Base-by-base conservation (phyloP, 208 protist genomes). In the Acanthamoeba castellanii region DNA sequence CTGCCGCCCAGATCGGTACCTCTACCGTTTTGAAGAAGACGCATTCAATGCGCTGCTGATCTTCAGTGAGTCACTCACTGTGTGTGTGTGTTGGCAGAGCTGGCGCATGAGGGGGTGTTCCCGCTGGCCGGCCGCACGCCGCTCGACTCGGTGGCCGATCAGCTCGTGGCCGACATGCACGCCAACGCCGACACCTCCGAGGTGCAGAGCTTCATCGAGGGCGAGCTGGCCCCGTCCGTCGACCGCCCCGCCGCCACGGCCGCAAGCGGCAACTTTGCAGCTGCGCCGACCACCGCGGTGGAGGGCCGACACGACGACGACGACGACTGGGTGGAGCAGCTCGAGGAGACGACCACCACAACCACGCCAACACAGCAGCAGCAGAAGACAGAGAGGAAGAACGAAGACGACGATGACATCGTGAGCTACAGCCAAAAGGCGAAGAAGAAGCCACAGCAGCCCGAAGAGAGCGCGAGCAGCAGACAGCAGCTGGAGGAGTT, bases 151-250 rank as follows among this genome's bases (percentile, higher is more conserved):
- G 34, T 76, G 14, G 30, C 34, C 14, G 32, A 76, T 25, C 32
- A 76, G 34, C 27, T 76, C 13, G 68, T 76, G 34, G 68, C 27
- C 32, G 68, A 76, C 7, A 42, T 76, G 14, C 27, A 22, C 37
- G 27, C 8, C 68, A 34, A 6, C 32, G 34, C 8, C 68, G 37
- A n/a, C 27, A 76, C 20, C 68, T 13, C 52, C 14, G 66, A n/a
- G 9, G 66, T 74, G 66, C 66, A 74, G 25, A 50, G 18, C 45
- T 85, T 85, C 76, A 85, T 85, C 76, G 42, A 50, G 47, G 76
- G 42, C 27, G 76, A 85, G 45, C 42, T 85, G 76, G 76, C 45
- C 16, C 22, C 9, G 20, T 57, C 37, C 76, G 76, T 0, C 13
- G 68, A 0, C 27, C 9, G 5, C 20, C 14, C 30, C 13, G 32